Evolutionary conservation across 352 stramenopile genomes (phyloP).

Genomic region (Plasmopara halstedii): DNA sequence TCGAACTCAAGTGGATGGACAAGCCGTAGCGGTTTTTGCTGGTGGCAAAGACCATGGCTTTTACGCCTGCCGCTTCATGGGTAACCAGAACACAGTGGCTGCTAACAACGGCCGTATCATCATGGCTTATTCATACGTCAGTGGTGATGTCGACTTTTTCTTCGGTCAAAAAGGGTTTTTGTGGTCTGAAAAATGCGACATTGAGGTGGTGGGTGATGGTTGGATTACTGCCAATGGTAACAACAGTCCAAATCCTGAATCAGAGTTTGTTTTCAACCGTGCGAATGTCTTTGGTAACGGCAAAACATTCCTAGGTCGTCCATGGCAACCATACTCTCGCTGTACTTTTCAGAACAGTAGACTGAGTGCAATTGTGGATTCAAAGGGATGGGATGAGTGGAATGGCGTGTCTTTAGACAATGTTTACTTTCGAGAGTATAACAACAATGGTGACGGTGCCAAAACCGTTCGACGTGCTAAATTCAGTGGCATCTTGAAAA

Average conservation of each 20-base stretch:
- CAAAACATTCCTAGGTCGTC: conserved; percentile 4
- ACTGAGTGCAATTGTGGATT: conserved; percentile 3
- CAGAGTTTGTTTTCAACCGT: conserved; percentile 6
- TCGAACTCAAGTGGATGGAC: conserved; percentile 1
- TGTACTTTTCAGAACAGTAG: conserved; percentile 5
- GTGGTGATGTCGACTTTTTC: conserved; percentile 8
- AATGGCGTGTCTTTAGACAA: conserved; percentile 1
- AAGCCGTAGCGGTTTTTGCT: conserved; percentile 3
- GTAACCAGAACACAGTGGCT: conserved; percentile 13
- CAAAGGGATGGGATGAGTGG: conserved; percentile 3
- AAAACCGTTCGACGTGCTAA: neutral
- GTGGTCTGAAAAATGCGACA: conserved; percentile 13
- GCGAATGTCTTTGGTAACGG: neutral
- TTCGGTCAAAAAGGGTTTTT: conserved; percentile 5
- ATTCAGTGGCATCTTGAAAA: conserved; percentile 5
- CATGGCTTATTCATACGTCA: conserved; percentile 6
- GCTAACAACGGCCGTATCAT: conserved; percentile 5
- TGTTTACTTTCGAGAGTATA: conserved; percentile 10
- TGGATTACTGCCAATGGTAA: conserved; percentile 10
- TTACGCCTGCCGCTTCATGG: conserved; percentile 9
- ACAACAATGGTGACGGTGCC: conserved; percentile 3
- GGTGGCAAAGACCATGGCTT: conserved; percentile 4
- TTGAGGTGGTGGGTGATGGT: conserved; percentile 4
- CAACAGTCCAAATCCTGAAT: neutral
- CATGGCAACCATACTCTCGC: conserved; percentile 4